These are phyloP conservation scores for Exophiala mesophila DNA, from an alignment of 2,329 filamentous ascomycete species.

Conservation along the genomic window DNA sequence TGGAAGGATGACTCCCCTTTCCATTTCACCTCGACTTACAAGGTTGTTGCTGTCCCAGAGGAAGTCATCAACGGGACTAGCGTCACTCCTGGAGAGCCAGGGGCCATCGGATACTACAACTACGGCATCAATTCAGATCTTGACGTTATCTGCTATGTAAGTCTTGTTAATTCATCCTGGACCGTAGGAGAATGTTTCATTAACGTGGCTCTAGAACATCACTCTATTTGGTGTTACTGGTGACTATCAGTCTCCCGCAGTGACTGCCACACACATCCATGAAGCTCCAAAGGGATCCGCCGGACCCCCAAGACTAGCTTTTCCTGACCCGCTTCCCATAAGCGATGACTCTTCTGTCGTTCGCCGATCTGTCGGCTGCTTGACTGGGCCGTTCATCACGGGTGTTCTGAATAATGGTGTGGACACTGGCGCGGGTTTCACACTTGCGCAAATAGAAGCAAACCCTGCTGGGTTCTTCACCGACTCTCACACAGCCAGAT, in stretches of 20 bases:
- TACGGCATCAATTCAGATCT: slow-evolving; percentile 49
- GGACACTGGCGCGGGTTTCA: slow-evolving; percentile 47
- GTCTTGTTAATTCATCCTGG: slow-evolving; percentile 1
- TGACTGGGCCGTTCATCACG: slow-evolving; percentile 40
- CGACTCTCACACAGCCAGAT: slow-evolving; percentile 49
- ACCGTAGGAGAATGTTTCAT: background rate
- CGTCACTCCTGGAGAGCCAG: slow-evolving; percentile 37
- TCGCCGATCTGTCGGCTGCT: slow-evolving; percentile 13
- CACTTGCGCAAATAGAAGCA: slow-evolving; percentile 47
- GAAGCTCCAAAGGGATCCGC: slow-evolving; percentile 42
- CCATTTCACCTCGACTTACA: slow-evolving; percentile 47
- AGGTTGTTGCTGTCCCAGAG: slow-evolving; percentile 45
- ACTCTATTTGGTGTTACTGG: slow-evolving; percentile 47
- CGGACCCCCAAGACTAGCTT: slow-evolving; percentile 50
- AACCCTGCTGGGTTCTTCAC: slow-evolving; percentile 50
- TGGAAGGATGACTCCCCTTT: slow-evolving; percentile 8
- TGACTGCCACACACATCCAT: slow-evolving; percentile 54
- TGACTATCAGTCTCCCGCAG: slow-evolving; percentile 47
- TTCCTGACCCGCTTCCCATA: slow-evolving; percentile 46
- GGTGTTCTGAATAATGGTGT: slow-evolving; percentile 38
- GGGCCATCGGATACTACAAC: slow-evolving; percentile 47
- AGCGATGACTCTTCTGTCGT: slow-evolving; percentile 30
- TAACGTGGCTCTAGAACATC: slow-evolving; percentile 39
- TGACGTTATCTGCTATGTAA: slow-evolving; percentile 39
- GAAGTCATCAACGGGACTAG: slow-evolving; percentile 46